Base-by-base conservation (phyloP, 2,329 filamentous ascomycete species). In the Trichoderma aggressivum region DNA sequence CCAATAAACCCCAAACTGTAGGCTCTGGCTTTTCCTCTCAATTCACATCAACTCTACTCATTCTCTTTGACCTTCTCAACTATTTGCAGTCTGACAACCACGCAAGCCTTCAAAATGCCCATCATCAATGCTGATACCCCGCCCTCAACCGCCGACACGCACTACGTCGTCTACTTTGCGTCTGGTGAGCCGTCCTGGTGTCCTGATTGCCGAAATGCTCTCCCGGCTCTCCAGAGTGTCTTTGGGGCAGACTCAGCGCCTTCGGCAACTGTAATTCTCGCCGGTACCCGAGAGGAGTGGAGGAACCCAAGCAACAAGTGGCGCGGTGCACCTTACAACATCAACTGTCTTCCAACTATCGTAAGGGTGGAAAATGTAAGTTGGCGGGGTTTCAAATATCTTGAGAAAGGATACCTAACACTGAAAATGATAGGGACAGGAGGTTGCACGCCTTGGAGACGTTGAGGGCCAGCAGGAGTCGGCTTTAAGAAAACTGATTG, bases 101-200 rank as follows among this genome's bases (percentile, higher is more conserved):
- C 60, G n/a, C 11, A 32, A 21, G 5, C 7, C n/a, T 34, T 50
- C 34, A 76, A 73, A 63, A 78, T 78, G 77, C 77, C 77, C 67
- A 73, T 78, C 65, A 71, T 77, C 66, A 67, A 78, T 65, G 75
- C 74, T 21, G 67, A 77, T 5, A 30, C 72, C 2, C 77, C 77
- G 11, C 77, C 77, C 7, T 72, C 76, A 10, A 73, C 68, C 53
- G 56, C 66, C 53, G 75, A 76, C 71, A 73, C 72, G 53, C 77
- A 78, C 71, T 78, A 79, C 36, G 76, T 78, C 72, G 77, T 78
- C 32, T 78, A 78, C 71, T 78, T 78, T 36, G 77, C 77, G 3
- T 79, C 77, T 0, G 77, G 77, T 12, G 74, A 78, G 24, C 77
- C 77, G 5, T 77, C 77, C 0, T 78, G 77, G 77, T 78, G 77